These are phyloP conservation scores for Scleromitrula shiraiana DNA, from an alignment of 2,329 filamentous ascomycete genomes.

Conservation along the genomic window DNA sequence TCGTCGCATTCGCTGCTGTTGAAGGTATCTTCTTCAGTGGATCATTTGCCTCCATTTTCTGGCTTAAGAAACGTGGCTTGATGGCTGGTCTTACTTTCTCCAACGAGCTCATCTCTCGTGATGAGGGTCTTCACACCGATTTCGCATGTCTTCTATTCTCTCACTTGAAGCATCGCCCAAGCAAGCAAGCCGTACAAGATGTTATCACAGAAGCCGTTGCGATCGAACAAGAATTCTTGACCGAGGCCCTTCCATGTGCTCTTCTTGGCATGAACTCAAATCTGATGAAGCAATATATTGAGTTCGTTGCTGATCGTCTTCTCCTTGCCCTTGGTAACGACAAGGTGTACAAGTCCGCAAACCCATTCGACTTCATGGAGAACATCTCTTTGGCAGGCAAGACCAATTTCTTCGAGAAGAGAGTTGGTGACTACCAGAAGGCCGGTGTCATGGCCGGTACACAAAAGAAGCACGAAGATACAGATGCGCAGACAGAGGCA, in stretches of 20 bases:
- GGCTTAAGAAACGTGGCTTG: slow-evolving; percentile 99
- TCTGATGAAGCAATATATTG: slow-evolving; percentile 99
- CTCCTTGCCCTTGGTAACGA: slow-evolving; percentile 87
- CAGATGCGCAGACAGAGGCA: slow-evolving; percentile 38
- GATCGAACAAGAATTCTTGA: slow-evolving; percentile 97
- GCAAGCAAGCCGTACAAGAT: slow-evolving; percentile 68
- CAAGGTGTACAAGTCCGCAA: slow-evolving; percentile 85
- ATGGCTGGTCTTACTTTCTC: slow-evolving; percentile 99
- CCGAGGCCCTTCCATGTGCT: slow-evolving; percentile 84
- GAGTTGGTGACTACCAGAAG: slow-evolving; percentile 98
- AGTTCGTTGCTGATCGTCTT: slow-evolving; percentile 96
- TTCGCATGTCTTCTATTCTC: slow-evolving; percentile 97
- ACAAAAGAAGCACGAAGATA: slow-evolving; percentile 59
- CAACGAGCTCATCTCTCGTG: slow-evolving; percentile 98
- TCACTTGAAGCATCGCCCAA: slow-evolving; percentile 88
- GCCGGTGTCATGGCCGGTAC: slow-evolving; percentile 94
- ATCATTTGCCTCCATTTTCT: slow-evolving; percentile 98
- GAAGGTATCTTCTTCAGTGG: slow-evolving; percentile 99
- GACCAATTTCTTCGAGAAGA: slow-evolving; percentile 99
- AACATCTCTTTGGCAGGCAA: slow-evolving; percentile 98
- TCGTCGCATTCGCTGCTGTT: slow-evolving; percentile 93
- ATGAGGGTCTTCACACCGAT: slow-evolving; percentile 98
- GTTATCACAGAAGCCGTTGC: slow-evolving; percentile 91
- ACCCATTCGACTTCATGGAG: slow-evolving; percentile 99
- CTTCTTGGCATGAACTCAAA: slow-evolving; percentile 96